Conservation (phyloP, 441 rosid genomes). For the Caryocar brasiliense region DNA sequence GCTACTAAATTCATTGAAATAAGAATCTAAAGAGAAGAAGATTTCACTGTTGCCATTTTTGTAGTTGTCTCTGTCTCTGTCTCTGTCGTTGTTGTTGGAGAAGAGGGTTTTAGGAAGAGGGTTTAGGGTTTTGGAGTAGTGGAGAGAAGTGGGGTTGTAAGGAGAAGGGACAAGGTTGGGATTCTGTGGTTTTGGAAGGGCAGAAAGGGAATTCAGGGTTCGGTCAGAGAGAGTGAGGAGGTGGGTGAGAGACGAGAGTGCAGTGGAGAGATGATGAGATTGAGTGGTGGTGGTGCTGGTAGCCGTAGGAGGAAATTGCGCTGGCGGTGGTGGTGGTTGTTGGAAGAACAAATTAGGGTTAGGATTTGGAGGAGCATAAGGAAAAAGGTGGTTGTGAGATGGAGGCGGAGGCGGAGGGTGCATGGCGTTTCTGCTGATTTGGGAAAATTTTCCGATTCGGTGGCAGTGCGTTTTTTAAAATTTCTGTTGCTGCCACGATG, state of each 20-base stretch:
- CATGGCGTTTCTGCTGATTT: too few relatives aligned
- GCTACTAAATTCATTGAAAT: constrained; percentile 18
- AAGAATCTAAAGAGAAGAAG: constrained; percentile 37
- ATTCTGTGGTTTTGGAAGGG: constrained; percentile 17
- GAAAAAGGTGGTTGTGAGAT: constrained; percentile 6
- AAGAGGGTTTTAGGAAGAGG: too few relatives aligned
- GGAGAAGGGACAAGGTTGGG: constrained; percentile 34
- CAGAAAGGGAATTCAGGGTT: constrained; percentile 28
- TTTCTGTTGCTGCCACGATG: too few relatives aligned
- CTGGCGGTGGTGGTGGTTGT: not conserved
- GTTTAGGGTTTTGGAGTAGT: too few relatives aligned
- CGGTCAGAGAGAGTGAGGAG: constrained; percentile 37
- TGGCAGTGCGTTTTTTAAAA: too few relatives aligned
- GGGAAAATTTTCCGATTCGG: too few relatives aligned
- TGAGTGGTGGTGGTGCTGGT: constrained; percentile 16
- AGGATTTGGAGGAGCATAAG: constrained; percentile 7
- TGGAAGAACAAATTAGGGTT: constrained; percentile 10
- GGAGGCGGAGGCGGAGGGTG: constrained; percentile 21
- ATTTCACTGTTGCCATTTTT: constrained; percentile 17
- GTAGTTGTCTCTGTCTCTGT: too few relatives aligned
- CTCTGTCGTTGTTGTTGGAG: too few relatives aligned
- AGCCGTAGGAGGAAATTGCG: constrained; percentile 1
- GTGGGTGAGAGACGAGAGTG: constrained; percentile 40
- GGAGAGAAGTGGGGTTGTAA: constrained; percentile 30
- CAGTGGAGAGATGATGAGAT: constrained; percentile 30